phyloP scores from a whole-genome alignment of 2,329 filamentous ascomycete species.

The Didymella glomerata region DNA sequence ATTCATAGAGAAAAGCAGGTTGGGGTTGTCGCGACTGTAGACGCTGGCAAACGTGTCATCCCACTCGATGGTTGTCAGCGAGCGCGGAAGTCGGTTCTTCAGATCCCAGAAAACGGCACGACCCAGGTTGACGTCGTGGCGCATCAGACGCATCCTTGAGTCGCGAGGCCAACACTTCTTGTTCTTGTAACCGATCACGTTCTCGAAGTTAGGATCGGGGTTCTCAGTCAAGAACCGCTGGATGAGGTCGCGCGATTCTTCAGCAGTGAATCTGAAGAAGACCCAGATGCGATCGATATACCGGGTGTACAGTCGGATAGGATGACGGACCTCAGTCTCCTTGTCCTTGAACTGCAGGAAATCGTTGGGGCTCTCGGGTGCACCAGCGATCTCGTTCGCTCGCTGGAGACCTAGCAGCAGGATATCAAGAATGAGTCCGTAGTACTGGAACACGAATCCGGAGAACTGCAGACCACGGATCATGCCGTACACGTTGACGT shows the following conservation, averaged over 20 bases:
- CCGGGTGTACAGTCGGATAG: slow-evolving; percentile 94
- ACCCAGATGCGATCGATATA: slow-evolving; percentile 99
- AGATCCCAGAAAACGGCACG: slow-evolving; percentile 98
- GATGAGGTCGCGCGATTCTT: slow-evolving; percentile 94
- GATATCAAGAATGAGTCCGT: slow-evolving; percentile 92
- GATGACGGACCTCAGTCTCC: slow-evolving; percentile 90
- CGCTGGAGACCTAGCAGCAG: slow-evolving; percentile 90
- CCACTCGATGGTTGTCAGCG: slow-evolving; percentile 97
- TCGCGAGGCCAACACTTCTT: slow-evolving; percentile 99
- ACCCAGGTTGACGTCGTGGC: slow-evolving; percentile 97
- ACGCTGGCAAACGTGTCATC: slow-evolving; percentile 98
- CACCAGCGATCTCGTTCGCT: slow-evolving; percentile 96
- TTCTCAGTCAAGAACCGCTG: slow-evolving; percentile 98
- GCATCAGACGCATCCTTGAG: slow-evolving; percentile 97
- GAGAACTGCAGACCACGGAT: slow-evolving; percentile 98
- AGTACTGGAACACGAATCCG: slow-evolving; percentile 98
- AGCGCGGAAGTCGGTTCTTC: slow-evolving; percentile 94
- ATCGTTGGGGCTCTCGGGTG: slow-evolving; percentile 92
- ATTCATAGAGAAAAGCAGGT: slow-evolving; percentile 95
- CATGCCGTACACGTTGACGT: slow-evolving; percentile 98
- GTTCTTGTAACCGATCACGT: slow-evolving; percentile 98
- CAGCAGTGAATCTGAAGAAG: slow-evolving; percentile 90
- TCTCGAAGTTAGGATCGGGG: slow-evolving; percentile 98
- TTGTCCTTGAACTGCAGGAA: slow-evolving; percentile 96
- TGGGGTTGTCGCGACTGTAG: slow-evolving; percentile 97